phyloP scores from a whole-genome alignment of 345 rosid genomes.

The Sisymbrium irio region DNA sequence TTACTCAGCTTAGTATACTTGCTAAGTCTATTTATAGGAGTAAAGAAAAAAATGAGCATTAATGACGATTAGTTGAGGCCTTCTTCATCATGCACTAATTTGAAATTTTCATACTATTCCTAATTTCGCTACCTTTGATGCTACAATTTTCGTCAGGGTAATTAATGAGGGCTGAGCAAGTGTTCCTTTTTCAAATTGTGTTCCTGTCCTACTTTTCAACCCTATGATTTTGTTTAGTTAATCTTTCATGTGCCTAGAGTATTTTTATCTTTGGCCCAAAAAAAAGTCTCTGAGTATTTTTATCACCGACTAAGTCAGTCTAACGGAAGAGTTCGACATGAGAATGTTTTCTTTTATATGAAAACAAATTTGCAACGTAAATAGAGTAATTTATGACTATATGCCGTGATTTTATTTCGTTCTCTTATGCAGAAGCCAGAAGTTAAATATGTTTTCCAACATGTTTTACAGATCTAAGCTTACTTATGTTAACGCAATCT shows the following conservation, averaged over 20 bases:
- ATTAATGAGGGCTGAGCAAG: constrained; percentile 15
- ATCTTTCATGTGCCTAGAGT: not conserved
- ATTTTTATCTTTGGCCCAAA: too few species aligned
- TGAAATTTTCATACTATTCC: not conserved
- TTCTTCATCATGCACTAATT: not conserved
- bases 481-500: not conserved
- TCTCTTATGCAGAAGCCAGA: not conserved
- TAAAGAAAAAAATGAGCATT: not conserved
- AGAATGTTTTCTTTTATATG: not conserved
- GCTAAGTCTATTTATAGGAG: constrained; percentile 20
- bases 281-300: not conserved
- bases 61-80: constrained; percentile 31
- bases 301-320: constrained; percentile 27
- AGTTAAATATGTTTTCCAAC: too few species aligned
- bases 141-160: constrained; percentile 15
- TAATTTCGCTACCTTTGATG: not conserved
- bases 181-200: constrained; percentile 19
- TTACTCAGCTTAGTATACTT: constrained; percentile 5
- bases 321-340: too few species aligned
- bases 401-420: not conserved
- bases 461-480: not conserved
- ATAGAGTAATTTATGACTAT: not conserved
- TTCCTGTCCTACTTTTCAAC: constrained; percentile 9
- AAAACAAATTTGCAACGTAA: not conserved
- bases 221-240: constrained; percentile 22